Percentiles rank a stretch among this genome's conserved stretches.
These are phyloP conservation scores for Wallacemonas rigidus DNA, from an alignment of 208 protist species.

Conservation along the genomic window DNA sequence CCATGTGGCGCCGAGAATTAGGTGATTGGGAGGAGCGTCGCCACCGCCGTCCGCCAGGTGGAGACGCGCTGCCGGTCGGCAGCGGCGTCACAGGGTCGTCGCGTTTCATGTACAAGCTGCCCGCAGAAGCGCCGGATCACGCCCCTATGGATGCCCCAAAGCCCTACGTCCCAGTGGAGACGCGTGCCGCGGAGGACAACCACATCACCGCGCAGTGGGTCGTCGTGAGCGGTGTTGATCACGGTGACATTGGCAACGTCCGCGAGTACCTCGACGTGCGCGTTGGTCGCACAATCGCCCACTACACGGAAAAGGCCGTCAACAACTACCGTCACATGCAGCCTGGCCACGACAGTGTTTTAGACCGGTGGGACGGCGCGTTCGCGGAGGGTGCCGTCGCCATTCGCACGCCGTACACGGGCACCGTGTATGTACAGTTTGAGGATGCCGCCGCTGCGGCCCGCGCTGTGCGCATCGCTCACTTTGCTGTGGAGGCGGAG, in stretches of 20 bases:
- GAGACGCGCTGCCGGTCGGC: not conserved
- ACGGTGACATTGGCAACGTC: conserved; percentile 48
- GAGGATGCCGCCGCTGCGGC: conserved; percentile 45
- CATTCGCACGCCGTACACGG: conserved; percentile 9
- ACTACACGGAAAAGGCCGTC: conserved; percentile 30
- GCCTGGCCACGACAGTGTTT: too few species aligned
- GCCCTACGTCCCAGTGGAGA: not conserved
- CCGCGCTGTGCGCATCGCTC: conserved; percentile 41
- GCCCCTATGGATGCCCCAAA: conserved; percentile 19
- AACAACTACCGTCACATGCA: not conserved
- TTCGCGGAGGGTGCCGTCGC: not conserved
- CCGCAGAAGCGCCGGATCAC: conserved; percentile 15
- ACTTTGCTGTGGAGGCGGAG: conserved; percentile 32
- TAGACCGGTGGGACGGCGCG: not conserved
- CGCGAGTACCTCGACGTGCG: conserved; percentile 75
- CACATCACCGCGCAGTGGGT: conserved; percentile 45
- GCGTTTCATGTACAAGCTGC: conserved; percentile 30
- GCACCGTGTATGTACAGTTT: conserved; percentile 66
- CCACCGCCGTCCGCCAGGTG: conserved; percentile 28
- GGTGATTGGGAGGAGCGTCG: conserved; percentile 74
- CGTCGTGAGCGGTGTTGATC: conserved; percentile 39
- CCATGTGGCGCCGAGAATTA: conserved; percentile 67
- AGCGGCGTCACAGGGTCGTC: not conserved
- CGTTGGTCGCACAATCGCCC: conserved; percentile 68
- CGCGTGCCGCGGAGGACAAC: not conserved